Base-by-base conservation (phyloP, 2,329 filamentous ascomycete genomes). In the Aspergillus awamori region DNA sequence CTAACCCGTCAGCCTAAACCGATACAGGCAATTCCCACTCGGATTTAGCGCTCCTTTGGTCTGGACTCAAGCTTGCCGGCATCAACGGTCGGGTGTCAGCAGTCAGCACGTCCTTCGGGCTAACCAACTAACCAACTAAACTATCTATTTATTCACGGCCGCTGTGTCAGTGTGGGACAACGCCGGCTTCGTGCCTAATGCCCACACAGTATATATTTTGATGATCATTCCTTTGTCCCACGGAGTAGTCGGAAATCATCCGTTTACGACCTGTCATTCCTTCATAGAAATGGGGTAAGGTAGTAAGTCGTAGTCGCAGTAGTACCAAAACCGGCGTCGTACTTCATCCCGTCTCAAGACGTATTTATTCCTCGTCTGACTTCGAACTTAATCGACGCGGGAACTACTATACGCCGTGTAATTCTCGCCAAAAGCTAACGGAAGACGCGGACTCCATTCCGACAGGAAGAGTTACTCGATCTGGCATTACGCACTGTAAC, bases 1-100 rank as follows among this genome's bases (percentile, higher is more conserved):
- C n/a, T 51, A 20, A 28, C 24, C 26, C 28, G 26, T 7, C 24
- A 30, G n/a, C 15, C 47, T 51, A 51, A 17, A 20, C n/a, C 13
- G 11, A 26, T n/a, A 5, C 8, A 11, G 41, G 41, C 20, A 45
- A 24, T 6, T 45, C n/a, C 17, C 17, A 22, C 41, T 45, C 17
- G 22, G 8, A 17, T 24, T 45, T 45, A 22, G n/a, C 41, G 17
- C 41, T 45, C 38, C 24, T 24, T 28, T 33, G 30, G 58, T 26
- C 58, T 52, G 33, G 53, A 60, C 36, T 54, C 43, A 20, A 56
- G 30, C 13, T 36, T 38, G 45, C 36, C 60, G 57, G 45, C 48
- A 52, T 22, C 48, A 62, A 62, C 60, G 60, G 57, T 57, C 60
- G 57, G 60, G 36, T 58, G 36, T 54, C 39, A 30, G 41, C 28